phyloP scores from a whole-genome alignment of 257 asterid species.

The Ilex aquifolium region DNA sequence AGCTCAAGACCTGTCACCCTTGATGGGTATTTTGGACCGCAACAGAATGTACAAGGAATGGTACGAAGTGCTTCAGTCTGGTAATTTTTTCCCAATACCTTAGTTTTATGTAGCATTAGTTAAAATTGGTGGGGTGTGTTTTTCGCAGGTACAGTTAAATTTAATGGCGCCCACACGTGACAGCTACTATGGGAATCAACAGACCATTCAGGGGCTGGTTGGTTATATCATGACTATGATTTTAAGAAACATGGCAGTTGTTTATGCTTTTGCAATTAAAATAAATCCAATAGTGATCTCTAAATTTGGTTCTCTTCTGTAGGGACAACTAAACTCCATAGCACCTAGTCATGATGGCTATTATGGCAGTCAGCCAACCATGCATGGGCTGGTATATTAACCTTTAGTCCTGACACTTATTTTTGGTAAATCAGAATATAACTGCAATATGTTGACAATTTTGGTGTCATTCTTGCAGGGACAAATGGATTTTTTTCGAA shows the following conservation, averaged over 20 bases:
- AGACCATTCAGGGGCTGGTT: slow-evolving; percentile 84
- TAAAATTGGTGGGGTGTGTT: slow-evolving; percentile 15
- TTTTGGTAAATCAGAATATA: slow-evolving; percentile 2
- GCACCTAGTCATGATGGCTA: slow-evolving; percentile 85
- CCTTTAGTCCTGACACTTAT: slow-evolving; percentile 5
- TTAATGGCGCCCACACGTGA: slow-evolving; percentile 89
- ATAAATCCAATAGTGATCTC: slow-evolving; percentile 4
- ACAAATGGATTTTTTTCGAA: slow-evolving; percentile 88
- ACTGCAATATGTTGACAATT: slow-evolving; percentile 12
- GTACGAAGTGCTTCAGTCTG: slow-evolving; percentile 32
- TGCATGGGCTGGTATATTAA: slow-evolving; percentile 72
- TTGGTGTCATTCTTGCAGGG: slow-evolving; percentile 46
- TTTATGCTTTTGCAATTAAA: not conserved
- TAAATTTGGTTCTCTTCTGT: slow-evolving; percentile 15
- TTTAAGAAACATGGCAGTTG: slow-evolving; percentile 1
- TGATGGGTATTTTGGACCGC: slow-evolving; percentile 71
- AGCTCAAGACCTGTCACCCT: slow-evolving; percentile 64
- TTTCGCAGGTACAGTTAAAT: slow-evolving; percentile 68
- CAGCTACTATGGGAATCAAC: slow-evolving; percentile 73
- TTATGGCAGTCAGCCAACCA: slow-evolving; percentile 64
- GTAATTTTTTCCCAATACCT: slow-evolving; percentile 4
- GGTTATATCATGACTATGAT: slow-evolving; percentile 14
- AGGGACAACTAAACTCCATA: slow-evolving; percentile 90
- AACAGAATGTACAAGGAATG: slow-evolving; percentile 81
- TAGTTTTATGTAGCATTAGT: slow-evolving; percentile 7